These are phyloP conservation scores for Ustilago curta DNA, from an alignment of 1,284 basidiomycete species.

Conservation along the genomic window DNA sequence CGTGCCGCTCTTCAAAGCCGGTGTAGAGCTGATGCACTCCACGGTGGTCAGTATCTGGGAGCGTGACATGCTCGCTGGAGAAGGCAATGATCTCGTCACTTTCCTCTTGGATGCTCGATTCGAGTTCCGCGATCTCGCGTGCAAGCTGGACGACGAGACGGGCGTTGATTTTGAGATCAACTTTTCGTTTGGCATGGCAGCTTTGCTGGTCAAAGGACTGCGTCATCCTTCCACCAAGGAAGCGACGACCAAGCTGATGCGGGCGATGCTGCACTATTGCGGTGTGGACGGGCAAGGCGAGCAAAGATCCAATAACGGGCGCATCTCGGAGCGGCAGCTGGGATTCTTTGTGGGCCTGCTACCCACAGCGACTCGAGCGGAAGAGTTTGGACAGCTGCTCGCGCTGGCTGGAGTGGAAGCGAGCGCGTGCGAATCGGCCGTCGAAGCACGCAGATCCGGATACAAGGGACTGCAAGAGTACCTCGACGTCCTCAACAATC, in stretches of 20 bases:
- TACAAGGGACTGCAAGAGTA: slow-evolving; percentile 51
- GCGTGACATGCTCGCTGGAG: slow-evolving; percentile 47
- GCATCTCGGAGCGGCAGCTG: slow-evolving; percentile 54
- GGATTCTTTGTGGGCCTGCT: slow-evolving; percentile 64
- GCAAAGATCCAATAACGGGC: slow-evolving; percentile 35
- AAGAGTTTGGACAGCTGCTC: slow-evolving; percentile 60
- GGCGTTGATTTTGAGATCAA: slow-evolving; percentile 67
- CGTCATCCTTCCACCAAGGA: slow-evolving; percentile 61
- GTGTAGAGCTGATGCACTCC: slow-evolving; percentile 58
- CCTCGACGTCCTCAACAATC: slow-evolving; percentile 58
- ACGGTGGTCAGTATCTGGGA: slow-evolving; percentile 56
- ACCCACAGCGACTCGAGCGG: slow-evolving; percentile 56
- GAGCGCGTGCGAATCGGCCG: slow-evolving; percentile 33
- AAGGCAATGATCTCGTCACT: slow-evolving; percentile 49
- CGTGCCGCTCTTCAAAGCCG: slow-evolving; percentile 62
- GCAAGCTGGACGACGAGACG: slow-evolving; percentile 62
- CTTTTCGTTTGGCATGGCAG: slow-evolving; percentile 63
- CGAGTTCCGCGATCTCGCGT: slow-evolving; percentile 62
- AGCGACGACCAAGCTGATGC: slow-evolving; percentile 57
- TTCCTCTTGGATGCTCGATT: slow-evolving; percentile 60
- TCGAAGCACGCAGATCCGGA: slow-evolving; percentile 46
- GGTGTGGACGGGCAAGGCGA: slow-evolving; percentile 50
- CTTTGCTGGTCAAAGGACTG: slow-evolving; percentile 63
- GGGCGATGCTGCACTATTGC: slow-evolving; percentile 52
- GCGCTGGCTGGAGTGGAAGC: slow-evolving; percentile 51